phyloP scores from a whole-genome alignment of 352 stramenopile species.

The Thalassiosira hispida region DNA sequence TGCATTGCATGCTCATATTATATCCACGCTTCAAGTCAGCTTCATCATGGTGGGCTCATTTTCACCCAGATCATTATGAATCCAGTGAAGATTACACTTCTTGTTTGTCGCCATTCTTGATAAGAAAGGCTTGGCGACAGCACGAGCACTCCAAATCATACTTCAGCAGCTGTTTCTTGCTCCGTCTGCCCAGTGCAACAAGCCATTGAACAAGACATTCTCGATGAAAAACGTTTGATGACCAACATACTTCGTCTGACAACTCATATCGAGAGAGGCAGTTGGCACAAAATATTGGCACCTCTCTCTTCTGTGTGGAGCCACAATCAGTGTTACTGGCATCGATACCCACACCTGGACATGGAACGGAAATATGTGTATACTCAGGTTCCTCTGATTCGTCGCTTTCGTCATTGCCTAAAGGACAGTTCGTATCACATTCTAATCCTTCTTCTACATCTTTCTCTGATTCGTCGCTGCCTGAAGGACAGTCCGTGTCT shows the following conservation, averaged over 20 bases:
- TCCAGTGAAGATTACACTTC: neutral
- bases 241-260: constrained; percentile 58
- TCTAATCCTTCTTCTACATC: neutral
- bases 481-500: too few species aligned
- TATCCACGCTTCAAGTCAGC: too few species aligned
- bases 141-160: constrained; percentile 35
- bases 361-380: constrained; percentile 5
- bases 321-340: neutral
- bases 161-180: neutral
- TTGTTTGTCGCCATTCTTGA: neutral
- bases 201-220: constrained; percentile 68
- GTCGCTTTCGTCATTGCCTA: neutral
- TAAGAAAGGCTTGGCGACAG: constrained; percentile 37
- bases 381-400: constrained; percentile 4
- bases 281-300: constrained; percentile 59
- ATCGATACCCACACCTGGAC: neutral
- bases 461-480: too few species aligned
- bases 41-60: too few species aligned
- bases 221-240: constrained; percentile 64
- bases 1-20: too few species aligned
- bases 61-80: too few species aligned
- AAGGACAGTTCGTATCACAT: neutral
- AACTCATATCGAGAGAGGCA: constrained; percentile 64
- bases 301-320: constrained; percentile 20
- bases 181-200: constrained; percentile 16